phyloP scores from a whole-genome alignment of 2,329 filamentous ascomycete species.

The Fonsecaea monophora region DNA sequence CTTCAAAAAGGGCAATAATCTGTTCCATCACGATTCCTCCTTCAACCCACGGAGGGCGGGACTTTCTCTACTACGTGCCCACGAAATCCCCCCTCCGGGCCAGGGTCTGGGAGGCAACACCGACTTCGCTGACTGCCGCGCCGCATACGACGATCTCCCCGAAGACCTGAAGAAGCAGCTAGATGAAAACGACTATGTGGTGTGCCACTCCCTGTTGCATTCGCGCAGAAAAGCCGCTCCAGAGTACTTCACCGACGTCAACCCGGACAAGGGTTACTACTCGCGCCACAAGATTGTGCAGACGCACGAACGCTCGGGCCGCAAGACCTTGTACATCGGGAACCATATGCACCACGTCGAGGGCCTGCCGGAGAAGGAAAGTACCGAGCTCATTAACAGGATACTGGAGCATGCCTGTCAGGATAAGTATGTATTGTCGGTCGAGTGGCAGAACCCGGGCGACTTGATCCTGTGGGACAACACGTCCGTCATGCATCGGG shows the following conservation, averaged over 20 bases:
- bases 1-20: constrained; percentile 51
- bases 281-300: constrained; percentile 59
- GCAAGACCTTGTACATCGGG: constrained; percentile 62
- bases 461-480: constrained; percentile 68
- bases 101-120: constrained; percentile 56
- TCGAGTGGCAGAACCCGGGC: constrained; percentile 57
- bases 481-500: constrained; percentile 62
- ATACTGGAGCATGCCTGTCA: constrained; percentile 56
- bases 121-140: constrained; percentile 61
- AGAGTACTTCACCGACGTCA: constrained; percentile 51
- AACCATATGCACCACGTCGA: constrained; percentile 61
- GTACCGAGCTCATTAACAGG: constrained; percentile 45
- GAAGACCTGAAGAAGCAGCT: constrained; percentile 46
- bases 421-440: constrained; percentile 54
- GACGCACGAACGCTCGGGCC: constrained; percentile 53
- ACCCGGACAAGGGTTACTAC: constrained; percentile 51
- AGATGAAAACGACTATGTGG: constrained; percentile 53
- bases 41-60: constrained; percentile 64
- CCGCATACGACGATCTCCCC: constrained; percentile 58
- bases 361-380: constrained; percentile 43
- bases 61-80: constrained; percentile 60
- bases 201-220: constrained; percentile 62
- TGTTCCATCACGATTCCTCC: constrained; percentile 64
- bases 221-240: constrained; percentile 58
- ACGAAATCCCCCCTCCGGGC: constrained; percentile 56